A percentile compares a stretch with the other conserved stretches of the same genome.
Conservation (phyloP, 106 monocot genomes). For the Dendrobium huoshanense region DNA sequence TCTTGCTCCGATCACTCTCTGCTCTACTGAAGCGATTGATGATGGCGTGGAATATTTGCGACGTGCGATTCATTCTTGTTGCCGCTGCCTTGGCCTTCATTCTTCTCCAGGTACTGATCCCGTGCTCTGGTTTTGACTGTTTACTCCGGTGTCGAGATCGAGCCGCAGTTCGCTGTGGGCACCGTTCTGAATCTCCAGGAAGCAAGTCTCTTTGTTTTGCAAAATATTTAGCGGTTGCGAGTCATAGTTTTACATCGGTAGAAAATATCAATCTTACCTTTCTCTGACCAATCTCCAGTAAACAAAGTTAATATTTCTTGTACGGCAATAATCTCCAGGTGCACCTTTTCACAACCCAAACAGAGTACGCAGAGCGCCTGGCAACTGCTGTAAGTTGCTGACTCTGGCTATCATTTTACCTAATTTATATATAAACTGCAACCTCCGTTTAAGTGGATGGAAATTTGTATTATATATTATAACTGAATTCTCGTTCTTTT, state of each 20-base stretch:
- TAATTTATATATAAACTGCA: neutral
- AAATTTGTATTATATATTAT: neutral
- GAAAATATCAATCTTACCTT: neutral
- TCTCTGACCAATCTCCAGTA: neutral
- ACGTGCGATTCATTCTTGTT: conserved; percentile 64
- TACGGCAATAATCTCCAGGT: conserved; percentile 27
- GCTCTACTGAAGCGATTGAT: neutral
- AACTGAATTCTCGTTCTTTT: neutral
- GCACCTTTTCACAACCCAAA: conserved; percentile 68
- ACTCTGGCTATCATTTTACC: neutral
- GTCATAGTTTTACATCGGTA: neutral
- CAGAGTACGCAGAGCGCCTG: conserved; percentile 66
- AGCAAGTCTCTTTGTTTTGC: too few species aligned
- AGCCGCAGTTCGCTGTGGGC: neutral
- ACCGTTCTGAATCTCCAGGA: neutral
- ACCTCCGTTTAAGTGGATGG: neutral
- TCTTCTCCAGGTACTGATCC: conserved; percentile 59
- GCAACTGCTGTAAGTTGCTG: conserved; percentile 43
- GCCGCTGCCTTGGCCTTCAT: conserved; percentile 61
- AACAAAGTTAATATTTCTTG: neutral
- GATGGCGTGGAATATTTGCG: conserved; percentile 58
- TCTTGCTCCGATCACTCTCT: neutral
- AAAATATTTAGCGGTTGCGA: too few species aligned
- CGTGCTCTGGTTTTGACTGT: neutral
- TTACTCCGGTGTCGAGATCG: too few species aligned